Evolutionary conservation across 2,329 filamentous ascomycete species (phyloP).

Genomic region (Orbilia ellipsospora): DNA sequence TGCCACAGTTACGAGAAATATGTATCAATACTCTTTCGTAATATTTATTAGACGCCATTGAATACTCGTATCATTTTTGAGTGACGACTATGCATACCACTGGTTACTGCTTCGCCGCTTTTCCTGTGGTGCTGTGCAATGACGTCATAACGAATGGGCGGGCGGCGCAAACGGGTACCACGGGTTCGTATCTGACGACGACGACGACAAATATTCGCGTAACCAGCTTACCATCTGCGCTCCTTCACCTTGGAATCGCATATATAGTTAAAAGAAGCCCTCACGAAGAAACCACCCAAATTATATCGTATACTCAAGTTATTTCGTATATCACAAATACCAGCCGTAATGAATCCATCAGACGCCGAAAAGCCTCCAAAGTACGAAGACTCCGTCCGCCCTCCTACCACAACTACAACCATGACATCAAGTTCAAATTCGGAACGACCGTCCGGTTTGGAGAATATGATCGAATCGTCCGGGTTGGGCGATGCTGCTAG

Average conservation of each 20-base stretch:
- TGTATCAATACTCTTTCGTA: too few relatives aligned
- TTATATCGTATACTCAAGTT: too few relatives aligned
- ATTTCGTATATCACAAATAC: too few relatives aligned
- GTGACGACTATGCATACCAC: too few relatives aligned
- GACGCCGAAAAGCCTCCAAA: constrained; percentile 22
- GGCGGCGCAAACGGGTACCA: neutral
- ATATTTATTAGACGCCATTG: too few relatives aligned
- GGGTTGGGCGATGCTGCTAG: constrained; percentile 13
- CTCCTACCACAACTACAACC: neutral
- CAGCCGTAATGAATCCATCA: neutral
- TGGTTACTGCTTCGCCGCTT: too few relatives aligned
- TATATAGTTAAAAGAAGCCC: too few relatives aligned
- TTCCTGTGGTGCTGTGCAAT: neutral
- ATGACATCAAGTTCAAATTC: neutral
- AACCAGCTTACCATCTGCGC: neutral
- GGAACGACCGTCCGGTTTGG: neutral
- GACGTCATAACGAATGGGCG: neutral
- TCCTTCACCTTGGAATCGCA: too few relatives aligned
- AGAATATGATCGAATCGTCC: constrained; percentile 23
- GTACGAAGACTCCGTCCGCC: constrained; percentile 15
- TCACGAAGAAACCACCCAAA: too few relatives aligned
- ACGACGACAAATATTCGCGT: neutral
- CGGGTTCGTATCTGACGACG: neutral
- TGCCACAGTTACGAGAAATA: too few relatives aligned
- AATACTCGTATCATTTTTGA: too few relatives aligned